These are phyloP conservation scores for Sclerotinia spermophila DNA, from an alignment of 2,329 filamentous ascomycete genomes.

Conservation along the genomic window DNA sequence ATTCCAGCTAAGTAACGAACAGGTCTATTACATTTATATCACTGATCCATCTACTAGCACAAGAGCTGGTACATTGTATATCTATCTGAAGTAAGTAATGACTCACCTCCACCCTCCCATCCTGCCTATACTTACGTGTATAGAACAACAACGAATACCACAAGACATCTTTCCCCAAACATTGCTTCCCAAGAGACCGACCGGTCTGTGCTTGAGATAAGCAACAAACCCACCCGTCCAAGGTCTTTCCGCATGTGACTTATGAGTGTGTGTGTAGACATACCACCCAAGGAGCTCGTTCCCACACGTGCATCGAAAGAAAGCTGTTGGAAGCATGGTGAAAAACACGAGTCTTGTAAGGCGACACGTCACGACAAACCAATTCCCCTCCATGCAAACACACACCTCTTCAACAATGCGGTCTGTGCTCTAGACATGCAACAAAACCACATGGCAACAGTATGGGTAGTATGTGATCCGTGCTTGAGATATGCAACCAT, in stretches of 20 bases:
- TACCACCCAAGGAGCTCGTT: neutral
- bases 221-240: neutral
- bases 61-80: neutral
- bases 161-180: neutral
- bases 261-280: neutral
- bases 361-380: neutral
- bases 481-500: conserved; percentile 10
- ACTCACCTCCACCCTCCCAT: neutral
- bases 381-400: neutral
- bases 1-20: neutral
- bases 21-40: neutral
- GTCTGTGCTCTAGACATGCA: conserved; percentile 12
- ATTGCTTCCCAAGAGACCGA: neutral
- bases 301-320: neutral
- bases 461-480: conserved; percentile 10
- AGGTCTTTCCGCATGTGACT: neutral
- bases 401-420: neutral
- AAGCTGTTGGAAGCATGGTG: neutral
- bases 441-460: conserved; percentile 8
- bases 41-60: neutral
- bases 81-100: neutral
- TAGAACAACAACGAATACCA: too few species aligned
- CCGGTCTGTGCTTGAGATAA: neutral
- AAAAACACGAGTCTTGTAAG: too few species aligned
- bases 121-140: neutral